A percentile compares a stretch with the other conserved stretches of the same genome.
Conservation (phyloP, 2,329 filamentous ascomycete genomes). For the Septoria linicola region DNA sequence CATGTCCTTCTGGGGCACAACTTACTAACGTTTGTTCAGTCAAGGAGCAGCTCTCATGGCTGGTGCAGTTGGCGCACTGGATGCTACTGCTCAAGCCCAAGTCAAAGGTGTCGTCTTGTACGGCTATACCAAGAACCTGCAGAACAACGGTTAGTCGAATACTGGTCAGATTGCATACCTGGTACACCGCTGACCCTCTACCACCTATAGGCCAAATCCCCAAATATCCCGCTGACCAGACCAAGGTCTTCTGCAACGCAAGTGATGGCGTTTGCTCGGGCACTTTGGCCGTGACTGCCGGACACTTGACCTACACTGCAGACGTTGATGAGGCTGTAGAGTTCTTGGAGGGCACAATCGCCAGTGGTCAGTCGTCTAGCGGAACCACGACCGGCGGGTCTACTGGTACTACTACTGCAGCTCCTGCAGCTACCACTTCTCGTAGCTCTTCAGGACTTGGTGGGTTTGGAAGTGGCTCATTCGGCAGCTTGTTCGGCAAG, state of each 20-base stretch:
- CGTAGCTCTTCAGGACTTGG: neutral
- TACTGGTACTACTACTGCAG: neutral
- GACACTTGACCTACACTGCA: conserved; percentile 37
- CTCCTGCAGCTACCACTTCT: neutral
- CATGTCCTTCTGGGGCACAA: neutral
- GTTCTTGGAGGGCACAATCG: conserved; percentile 13
- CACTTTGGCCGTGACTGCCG: conserved; percentile 35
- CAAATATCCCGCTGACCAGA: conserved; percentile 36
- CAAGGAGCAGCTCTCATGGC: conserved; percentile 44
- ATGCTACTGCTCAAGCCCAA: conserved; percentile 28
- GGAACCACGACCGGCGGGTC: neutral
- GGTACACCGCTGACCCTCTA: too few species aligned
- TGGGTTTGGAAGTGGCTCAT: too few species aligned
- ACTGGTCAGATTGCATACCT: too few species aligned
- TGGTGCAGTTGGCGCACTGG: conserved; percentile 36
- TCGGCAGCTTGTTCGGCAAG: too few species aligned
- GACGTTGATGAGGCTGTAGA: conserved; percentile 20
- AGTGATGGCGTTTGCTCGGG: conserved; percentile 40
- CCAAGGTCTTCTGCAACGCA: conserved; percentile 40
- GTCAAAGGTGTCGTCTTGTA: conserved; percentile 44
- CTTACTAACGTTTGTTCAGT: conserved; percentile 20
- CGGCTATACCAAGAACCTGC: conserved; percentile 43
- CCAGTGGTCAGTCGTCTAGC: neutral
- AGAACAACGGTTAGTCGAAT: conserved; percentile 42
- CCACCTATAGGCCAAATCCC: too few species aligned